These are phyloP conservation scores for Termitomyces eurrhizus DNA, from an alignment of 768 basidiomycete species.

Conservation along the genomic window DNA sequence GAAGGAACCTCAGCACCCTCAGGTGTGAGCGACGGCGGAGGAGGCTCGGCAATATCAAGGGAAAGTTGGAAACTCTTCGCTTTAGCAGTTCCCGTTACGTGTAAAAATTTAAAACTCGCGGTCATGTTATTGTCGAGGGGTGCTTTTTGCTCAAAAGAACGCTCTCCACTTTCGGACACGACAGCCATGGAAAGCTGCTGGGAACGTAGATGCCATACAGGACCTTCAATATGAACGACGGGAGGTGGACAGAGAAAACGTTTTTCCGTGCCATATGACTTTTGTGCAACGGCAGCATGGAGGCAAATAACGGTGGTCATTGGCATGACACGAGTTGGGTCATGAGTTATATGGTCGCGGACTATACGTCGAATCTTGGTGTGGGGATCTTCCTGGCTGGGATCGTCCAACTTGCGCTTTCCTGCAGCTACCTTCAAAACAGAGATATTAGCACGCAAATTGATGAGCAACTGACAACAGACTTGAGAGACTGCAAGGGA, in stretches of 20 bases:
- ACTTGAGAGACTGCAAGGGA: slow-evolving; percentile 35
- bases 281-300: slow-evolving; percentile 92
- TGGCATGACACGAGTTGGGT: slow-evolving; percentile 70
- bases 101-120: slow-evolving; percentile 88
- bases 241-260: slow-evolving; percentile 93
- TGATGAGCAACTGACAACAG: slow-evolving; percentile 14
- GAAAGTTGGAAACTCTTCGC: slow-evolving; percentile 87
- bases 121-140: slow-evolving; percentile 80
- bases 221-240: slow-evolving; percentile 88
- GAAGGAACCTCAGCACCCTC: slow-evolving; percentile 42
- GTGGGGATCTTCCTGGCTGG: slow-evolving; percentile 62
- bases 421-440: slow-evolving; percentile 36
- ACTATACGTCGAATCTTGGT: slow-evolving; percentile 82
- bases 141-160: slow-evolving; percentile 81
- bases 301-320: slow-evolving; percentile 91
- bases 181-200: slow-evolving; percentile 85
- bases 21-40: slow-evolving; percentile 43
- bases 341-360: slow-evolving; percentile 76
- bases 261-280: slow-evolving; percentile 94
- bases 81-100: slow-evolving; percentile 85
- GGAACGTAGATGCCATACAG: slow-evolving; percentile 77
- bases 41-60: slow-evolving; percentile 79
- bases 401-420: slow-evolving; percentile 75
- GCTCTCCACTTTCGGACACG: slow-evolving; percentile 78
- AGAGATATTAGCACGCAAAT: slow-evolving; percentile 2